Evolutionary conservation across 1,139 yeast species (phyloP).

Genomic region (Lodderomyces elongisporus): DNA sequence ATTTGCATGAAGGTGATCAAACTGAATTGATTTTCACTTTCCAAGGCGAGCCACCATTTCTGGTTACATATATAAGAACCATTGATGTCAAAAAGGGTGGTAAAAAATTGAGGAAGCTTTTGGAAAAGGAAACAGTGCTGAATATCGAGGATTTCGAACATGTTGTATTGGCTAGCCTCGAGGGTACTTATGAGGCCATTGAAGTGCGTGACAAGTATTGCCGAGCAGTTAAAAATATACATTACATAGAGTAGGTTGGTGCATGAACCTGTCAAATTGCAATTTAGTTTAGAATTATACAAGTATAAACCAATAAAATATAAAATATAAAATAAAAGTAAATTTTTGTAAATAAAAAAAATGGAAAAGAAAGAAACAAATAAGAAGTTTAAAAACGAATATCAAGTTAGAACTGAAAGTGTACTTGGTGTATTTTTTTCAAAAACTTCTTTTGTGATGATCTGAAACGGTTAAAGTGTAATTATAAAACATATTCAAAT

Average conservation of each 20-base stretch:
- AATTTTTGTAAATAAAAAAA: no score
- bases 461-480: no score
- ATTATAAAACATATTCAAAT: no score
- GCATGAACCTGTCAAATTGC: no score
- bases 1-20: constrained; percentile 87
- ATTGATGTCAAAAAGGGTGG: constrained; percentile 24
- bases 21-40: constrained; percentile 66
- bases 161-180: constrained; percentile 70
- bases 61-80: constrained; percentile 51
- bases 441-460: no score
- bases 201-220: constrained; percentile 83
- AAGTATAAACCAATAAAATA: neutral
- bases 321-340: neutral
- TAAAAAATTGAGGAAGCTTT: constrained; percentile 34
- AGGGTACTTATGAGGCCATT: constrained; percentile 91
- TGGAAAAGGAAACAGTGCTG: constrained; percentile 72
- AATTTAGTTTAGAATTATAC: no score
- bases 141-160: constrained; percentile 68
- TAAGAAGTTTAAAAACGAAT: no score
- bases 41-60: constrained; percentile 71
- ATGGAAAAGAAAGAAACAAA: no score
- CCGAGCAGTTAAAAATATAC: constrained; percentile 35
- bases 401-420: no score
- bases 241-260: constrained; percentile 14
- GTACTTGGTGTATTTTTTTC: no score